Base-by-base conservation (phyloP, 2,329 filamentous ascomycete genomes). In the Clonostachys rosea region DNA sequence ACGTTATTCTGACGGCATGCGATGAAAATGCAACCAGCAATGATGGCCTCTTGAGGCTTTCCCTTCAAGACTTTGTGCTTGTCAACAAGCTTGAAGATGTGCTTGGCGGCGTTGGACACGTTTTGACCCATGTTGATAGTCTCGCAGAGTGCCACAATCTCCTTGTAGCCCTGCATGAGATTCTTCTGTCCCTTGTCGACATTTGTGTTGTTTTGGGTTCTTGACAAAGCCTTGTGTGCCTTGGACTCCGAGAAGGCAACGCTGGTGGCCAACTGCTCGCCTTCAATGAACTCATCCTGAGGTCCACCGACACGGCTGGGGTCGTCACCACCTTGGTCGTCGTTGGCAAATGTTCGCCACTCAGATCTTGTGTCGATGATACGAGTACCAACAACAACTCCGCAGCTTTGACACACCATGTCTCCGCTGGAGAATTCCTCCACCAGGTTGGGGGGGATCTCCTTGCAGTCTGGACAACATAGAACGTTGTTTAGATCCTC, bases 321-420 rank as follows among this genome's bases (percentile, higher is more conserved):
- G 56, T 99, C 94, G 58, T 97, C 95, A 61, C 89, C 91, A 60
- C 89, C 90, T 66, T 96, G 90, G 64, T 99, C 95, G 62, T 99
- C 94, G 64, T 97, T 97, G 63, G 91, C 91, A 71, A 99, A 99
- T 1, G 94, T 99, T 64, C 94, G 89, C 94, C 94, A 99, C 72
- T 99, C 94, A 43, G 91, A 96, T 52, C 95, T 87, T 51, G 89
- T 95, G 64, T 99, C 95, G 61, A 99, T 91, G 64, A 94, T 91
- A 55, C 90, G 87, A 60, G 92, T 88, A 50, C 88, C 87, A 33
- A 99, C 80, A 6, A 99, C 94, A 34, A 96, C 77, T 36, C 94
- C 94, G 60, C 94, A 99, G 51, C 87, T 90, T 49, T 81, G 87
- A 64, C 94, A 99, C 47, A 99, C 90, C 64, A 95, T 89, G 66